Evolutionary conservation across 177 flowering plant species (phyloP), one percentile per base, ranked within the genome.

Genomic region (Telopea speciosissima): DNA sequence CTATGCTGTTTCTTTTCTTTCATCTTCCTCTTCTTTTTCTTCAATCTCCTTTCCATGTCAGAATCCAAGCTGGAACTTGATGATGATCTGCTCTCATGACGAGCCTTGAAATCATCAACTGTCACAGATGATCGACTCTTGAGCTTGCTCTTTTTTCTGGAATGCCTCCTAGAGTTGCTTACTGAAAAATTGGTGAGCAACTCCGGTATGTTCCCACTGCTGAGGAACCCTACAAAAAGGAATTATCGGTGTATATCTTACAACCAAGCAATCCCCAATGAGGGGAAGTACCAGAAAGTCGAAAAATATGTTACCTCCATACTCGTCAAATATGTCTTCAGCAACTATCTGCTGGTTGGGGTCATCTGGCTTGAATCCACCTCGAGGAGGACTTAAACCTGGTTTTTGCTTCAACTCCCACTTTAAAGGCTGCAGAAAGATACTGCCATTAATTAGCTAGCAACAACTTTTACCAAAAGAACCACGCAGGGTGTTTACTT

Each of bases 341-440:
- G 97, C 96, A 78, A 92, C 96, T 74, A 95, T 95, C 79, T 95
- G 97, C 78, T 95, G 97, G 81, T 95, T 95, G 21, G 99, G 97
- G 74, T 95, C 99, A 81, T 95, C 97, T 0, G 87, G 88, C n/a
- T 83, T 77, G 81, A 91, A 95, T 42, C 98, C 99, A 63, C 99
- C 98, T 68, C 96, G 96, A 31, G 99, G 97, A 72, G 97, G 99
- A 80, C 99, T 95, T 65, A 95, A 76, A 71, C 97, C 97, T 9
- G 97, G 96, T 72, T 85, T 89, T 78, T 93, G 99, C 81, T 95
- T 95, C 80, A 95, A 82, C 77, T 95, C 97, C 99, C 99, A 95
- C 83, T 93, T 95, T 52, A 92, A 74, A 76, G 99, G 97, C 96
- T 94, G 84, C 75, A 82, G 69, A 73, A 54, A 33, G 33, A 68